Base-by-base conservation (phyloP, 2,329 filamentous ascomycete genomes). In the Fusarium sterilihyphosum region DNA sequence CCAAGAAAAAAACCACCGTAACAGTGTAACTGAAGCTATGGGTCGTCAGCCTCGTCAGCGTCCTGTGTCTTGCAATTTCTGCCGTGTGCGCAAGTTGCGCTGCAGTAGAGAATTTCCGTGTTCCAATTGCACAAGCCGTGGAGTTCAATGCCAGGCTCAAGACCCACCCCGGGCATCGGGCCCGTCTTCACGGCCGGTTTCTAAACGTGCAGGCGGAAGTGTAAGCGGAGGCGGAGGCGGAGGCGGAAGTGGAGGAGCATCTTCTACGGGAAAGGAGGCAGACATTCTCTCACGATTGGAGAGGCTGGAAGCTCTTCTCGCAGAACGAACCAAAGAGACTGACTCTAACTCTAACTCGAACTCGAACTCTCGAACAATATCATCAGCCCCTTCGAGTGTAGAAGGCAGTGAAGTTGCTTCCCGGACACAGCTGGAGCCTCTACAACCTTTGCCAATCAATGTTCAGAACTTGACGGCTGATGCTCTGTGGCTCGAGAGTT, bases 71-170 rank as follows among this genome's bases (percentile, higher is more conserved):
- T 83, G 81, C 58, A 78, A 81, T 62, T 77, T 82, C 60, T 83
- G 81, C 68, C 76, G 81, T 61, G 73, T 78, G 56, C 81, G 80
- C 64, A 83, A 83, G 74, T 68, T 83, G 49, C 79, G 82, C 44
- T 83, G 82, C 74, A 83, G 81, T 61, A 79, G 82, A 46, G 74
- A 80, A 54, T 82, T 82, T 58, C 82, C 82, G 6, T 83, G 82
- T 68, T 78, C 78, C 56, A 83, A 83, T 76, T 83, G 82, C 70
- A 80, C 79, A 56, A 79, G 78, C 67, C 80, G 82, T 71, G 81
- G 81, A 69, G 73, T 82, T 31, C 70, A 73, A 26, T 83, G 82
- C 71, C 78, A 77, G 35, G 60, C 73, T 22, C 72, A 70, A 47
- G 74, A 78, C 70, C 77, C 77, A 77, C 75, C 64, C 58, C 68